Conservation (phyloP, 129 eudicot genomes). For the Artemisia argyi region DNA sequence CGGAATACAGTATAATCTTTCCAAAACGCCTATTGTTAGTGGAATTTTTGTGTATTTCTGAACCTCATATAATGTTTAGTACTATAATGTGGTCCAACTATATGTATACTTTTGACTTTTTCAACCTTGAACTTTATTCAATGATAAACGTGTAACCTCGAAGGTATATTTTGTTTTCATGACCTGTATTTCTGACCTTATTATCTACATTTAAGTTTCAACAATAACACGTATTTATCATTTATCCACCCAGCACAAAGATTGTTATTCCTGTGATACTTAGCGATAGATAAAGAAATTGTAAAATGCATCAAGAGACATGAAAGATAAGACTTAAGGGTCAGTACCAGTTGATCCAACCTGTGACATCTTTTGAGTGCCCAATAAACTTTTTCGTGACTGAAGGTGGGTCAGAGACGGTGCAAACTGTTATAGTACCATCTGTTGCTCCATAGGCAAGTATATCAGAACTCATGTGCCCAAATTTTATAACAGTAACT, state of each 20-base stretch:
- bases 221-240: no score
- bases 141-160: neutral
- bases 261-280: constrained; percentile 8
- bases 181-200: neutral
- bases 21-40: neutral
- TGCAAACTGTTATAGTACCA: constrained; percentile 87
- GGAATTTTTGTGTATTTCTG: neutral
- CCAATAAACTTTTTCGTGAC: constrained; percentile 71
- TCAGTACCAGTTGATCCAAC: constrained; percentile 81
- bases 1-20: neutral
- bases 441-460: constrained; percentile 98
- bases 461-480: constrained; percentile 95
- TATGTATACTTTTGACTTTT: neutral
- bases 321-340: constrained; percentile 50
- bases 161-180: neutral
- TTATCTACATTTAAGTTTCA: constrained; percentile 1
- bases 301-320: constrained; percentile 16
- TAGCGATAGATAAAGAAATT: neutral
- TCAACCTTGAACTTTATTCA: constrained; percentile 10
- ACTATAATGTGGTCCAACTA: constrained; percentile 11
- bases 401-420: constrained; percentile 73
- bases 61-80: constrained; percentile 1
- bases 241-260: no score
- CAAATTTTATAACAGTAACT: constrained; percentile 96
- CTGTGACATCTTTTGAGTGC: constrained; percentile 99